Evolutionary conservation across 139 green algal species (phyloP), one percentile per base, ranked within the genome.

Genomic region (Auxenochlorella pyrenoidosa): DNA sequence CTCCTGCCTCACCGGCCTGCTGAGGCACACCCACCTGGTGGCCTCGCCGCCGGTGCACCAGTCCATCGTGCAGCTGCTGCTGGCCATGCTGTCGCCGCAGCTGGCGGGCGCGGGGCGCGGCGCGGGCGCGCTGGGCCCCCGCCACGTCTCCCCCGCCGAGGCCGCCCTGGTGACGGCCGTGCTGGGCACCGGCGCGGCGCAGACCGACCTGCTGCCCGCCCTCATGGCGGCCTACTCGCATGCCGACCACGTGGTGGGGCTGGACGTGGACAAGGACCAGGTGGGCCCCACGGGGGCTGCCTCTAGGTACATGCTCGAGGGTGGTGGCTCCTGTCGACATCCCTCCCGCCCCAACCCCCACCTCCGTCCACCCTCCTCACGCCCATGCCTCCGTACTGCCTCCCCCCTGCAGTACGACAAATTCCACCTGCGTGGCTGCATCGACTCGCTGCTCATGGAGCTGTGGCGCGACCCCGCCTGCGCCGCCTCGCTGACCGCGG

Each of bases 181-280:
- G 83, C 88, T 97, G 72, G 91, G 91, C 75, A 93, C 92, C 16
- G 90, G 81, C 22, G 85, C 92, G 41, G 82, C 86, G 22, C 79
- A 91, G 85, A 81, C 91, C 63, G 80, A 87, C 15, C 90, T 97
- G 60, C 82, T 95, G 80, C 94, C 94, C 1, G 94, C 94, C 21
- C 90, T 97, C 36, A 96, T 97, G 94, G 80, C 88, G 19, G 89
- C 91, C 15, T 96, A 97, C 75, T 89, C 92, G 3, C 88, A 89
- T 22, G 94, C 94, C 13, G 95, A 97, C 87, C 90, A 93, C 86
- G 95, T 97, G 80, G 95, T 96, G 75, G 94, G 95, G 18, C 91
- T 97, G 86, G 95, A 97, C 54, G 95, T 97, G 70, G 95, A 97
- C 87, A 92, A 91, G 75, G 89, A 95, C 84, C 59, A 88, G 63